Evolutionary conservation across 495 filamentous ascomycete species (phyloP).

Genomic region (Talaromyces stipitatus): DNA sequence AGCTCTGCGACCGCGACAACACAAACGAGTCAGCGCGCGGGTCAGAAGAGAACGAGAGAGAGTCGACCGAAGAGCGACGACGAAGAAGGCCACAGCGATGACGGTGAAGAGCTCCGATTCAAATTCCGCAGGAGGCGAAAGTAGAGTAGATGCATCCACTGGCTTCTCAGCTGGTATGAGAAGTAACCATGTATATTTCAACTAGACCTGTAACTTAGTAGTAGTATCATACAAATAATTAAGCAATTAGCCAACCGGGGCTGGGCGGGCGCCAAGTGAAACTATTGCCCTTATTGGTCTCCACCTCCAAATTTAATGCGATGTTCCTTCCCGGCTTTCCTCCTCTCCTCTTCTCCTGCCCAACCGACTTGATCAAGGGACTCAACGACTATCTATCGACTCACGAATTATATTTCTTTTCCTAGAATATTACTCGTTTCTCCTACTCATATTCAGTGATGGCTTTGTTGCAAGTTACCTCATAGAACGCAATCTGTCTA

Average conservation of each 20-base stretch:
- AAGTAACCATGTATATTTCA: no score
- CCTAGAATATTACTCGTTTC: not conserved
- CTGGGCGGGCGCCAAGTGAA: constrained; percentile 5
- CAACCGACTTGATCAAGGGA: constrained; percentile 5
- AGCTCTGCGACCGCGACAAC: constrained; percentile 3
- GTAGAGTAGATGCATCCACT: constrained; percentile 5
- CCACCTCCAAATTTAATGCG: not conserved
- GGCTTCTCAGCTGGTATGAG: no score
- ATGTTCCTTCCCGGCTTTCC: not conserved
- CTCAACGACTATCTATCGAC: not conserved
- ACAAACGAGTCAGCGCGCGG: constrained; percentile 7
- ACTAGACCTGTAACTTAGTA: no score
- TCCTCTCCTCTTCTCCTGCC: not conserved
- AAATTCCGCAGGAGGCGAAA: constrained; percentile 45
- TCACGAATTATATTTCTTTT: not conserved
- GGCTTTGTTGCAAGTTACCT: not conserved
- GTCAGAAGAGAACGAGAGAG: constrained; percentile 37
- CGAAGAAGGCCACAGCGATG: constrained; percentile 37
- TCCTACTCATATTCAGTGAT: not conserved
- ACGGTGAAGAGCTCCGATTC: constrained; percentile 46
- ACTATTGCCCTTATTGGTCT: not conserved
- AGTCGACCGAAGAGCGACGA: constrained; percentile 9
- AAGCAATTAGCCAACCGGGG: not conserved
- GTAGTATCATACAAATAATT: not conserved
- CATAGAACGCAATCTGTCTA: not conserved